Conservation (phyloP, 352 stramenopile species). For the Globisporangium cederbergense region DNA sequence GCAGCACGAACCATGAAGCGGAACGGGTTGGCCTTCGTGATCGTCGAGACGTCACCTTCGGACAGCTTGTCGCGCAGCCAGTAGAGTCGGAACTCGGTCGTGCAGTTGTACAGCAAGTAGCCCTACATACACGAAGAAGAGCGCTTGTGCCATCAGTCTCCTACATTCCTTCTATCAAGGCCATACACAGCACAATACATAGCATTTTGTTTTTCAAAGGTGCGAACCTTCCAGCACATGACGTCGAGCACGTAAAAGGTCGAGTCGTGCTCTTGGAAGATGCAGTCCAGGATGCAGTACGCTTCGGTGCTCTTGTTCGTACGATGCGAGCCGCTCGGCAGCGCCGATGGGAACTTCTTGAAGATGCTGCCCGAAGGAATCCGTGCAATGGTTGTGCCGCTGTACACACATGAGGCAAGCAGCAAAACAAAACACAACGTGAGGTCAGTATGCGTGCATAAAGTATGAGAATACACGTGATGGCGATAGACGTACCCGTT, state of each 20-base stretch:
- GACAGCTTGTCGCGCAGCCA: slow-evolving; percentile 90
- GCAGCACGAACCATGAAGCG: slow-evolving; percentile 55
- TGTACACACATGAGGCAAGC: slow-evolving; percentile 14
- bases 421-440: neutral
- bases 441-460: slow-evolving; percentile 1
- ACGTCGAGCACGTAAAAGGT: slow-evolving; percentile 93
- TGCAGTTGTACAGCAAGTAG: slow-evolving; percentile 91
- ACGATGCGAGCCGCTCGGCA: slow-evolving; percentile 81
- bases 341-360: slow-evolving; percentile 82
- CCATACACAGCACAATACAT: neutral
- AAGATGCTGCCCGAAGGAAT: slow-evolving; percentile 76
- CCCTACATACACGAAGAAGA: slow-evolving; percentile 27
- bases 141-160: neutral
- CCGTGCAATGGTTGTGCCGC: slow-evolving; percentile 74
- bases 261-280: slow-evolving; percentile 85
- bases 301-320: slow-evolving; percentile 63
- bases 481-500: slow-evolving; percentile 48
- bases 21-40: slow-evolving; percentile 65
- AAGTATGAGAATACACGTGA: slow-evolving; percentile 6
- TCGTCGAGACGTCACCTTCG: slow-evolving; percentile 49
- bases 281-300: slow-evolving; percentile 91
- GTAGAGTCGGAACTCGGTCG: slow-evolving; percentile 90
- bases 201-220: neutral
- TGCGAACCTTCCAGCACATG: slow-evolving; percentile 89
- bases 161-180: neutral